These are phyloP conservation scores for Pelargonium fulgidum DNA, from an alignment of 441 rosid species.

Conservation along the genomic window DNA sequence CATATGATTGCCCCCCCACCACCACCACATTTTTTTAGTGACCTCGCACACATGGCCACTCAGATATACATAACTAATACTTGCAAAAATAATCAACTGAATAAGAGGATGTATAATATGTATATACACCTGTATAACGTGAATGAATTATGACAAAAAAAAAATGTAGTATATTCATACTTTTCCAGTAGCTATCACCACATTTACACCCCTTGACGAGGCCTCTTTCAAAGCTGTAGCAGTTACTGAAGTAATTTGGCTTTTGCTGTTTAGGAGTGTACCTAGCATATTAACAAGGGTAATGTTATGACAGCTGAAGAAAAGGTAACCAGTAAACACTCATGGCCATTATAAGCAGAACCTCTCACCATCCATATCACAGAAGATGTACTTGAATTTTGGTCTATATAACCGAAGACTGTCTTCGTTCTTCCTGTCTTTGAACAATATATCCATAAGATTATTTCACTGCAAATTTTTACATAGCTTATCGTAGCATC, in stretches of 20 bases:
- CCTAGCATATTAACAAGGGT: slow-evolving; percentile 37
- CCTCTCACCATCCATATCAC: slow-evolving; percentile 90
- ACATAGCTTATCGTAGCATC: slow-evolving; percentile 6
- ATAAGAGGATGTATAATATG: too few species aligned
- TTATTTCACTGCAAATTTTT: slow-evolving; percentile 22
- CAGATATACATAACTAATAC: too few species aligned
- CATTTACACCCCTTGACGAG: slow-evolving; percentile 66
- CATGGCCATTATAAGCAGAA: slow-evolving; percentile 18
- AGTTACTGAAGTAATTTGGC: slow-evolving; percentile 53
- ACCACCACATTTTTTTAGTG: too few species aligned
- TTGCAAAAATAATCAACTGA: too few species aligned
- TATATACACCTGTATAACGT: too few species aligned
- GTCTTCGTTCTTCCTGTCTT: slow-evolving; percentile 86
- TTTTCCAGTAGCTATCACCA: slow-evolving; percentile 89
- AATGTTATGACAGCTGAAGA: slow-evolving; percentile 20
- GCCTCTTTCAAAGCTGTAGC: slow-evolving; percentile 86
- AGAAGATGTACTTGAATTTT: slow-evolving; percentile 86
- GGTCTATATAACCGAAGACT: slow-evolving; percentile 77
- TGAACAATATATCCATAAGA: slow-evolving; percentile 41
- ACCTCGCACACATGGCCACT: too few species aligned
- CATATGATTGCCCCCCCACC: not conserved
- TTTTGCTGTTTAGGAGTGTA: slow-evolving; percentile 73
- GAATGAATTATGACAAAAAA: too few species aligned
- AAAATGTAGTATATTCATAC: slow-evolving; percentile 32
- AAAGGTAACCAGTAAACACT: slow-evolving; percentile 7